A percentile compares a stretch with the other conserved stretches of the same genome.
Conservation (phyloP, 208 protist genomes). For the Endotrypanum monterogeii region DNA sequence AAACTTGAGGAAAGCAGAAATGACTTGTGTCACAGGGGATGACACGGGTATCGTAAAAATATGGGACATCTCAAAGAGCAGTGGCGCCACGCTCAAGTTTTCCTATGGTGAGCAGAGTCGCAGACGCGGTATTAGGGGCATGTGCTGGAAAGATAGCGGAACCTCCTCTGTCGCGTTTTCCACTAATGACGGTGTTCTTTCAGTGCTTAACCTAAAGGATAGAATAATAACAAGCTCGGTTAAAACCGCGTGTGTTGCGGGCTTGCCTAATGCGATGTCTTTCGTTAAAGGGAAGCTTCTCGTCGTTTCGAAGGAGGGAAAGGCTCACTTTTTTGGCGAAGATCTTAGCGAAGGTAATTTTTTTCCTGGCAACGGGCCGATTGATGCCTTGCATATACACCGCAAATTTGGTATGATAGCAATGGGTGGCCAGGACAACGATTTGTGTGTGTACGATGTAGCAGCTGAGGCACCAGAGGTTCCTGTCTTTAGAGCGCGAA, state of each 20-base stretch:
- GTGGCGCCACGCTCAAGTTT: slow-evolving; percentile 62
- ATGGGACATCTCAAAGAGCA: slow-evolving; percentile 80
- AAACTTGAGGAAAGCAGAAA: slow-evolving; percentile 5
- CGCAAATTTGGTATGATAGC: slow-evolving; percentile 76
- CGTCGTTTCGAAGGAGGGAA: slow-evolving; percentile 50
- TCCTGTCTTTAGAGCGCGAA: slow-evolving; percentile 65
- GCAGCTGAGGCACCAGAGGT: slow-evolving; percentile 33
- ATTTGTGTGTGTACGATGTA: slow-evolving; percentile 75
- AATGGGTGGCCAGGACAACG: slow-evolving; percentile 74
- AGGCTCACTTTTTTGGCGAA: slow-evolving; percentile 39
- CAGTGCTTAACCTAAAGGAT: slow-evolving; percentile 46
- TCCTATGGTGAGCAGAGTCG: slow-evolving; percentile 73
- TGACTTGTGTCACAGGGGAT: slow-evolving; percentile 85
- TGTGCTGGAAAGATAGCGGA: slow-evolving; percentile 74
- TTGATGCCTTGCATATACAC: slow-evolving; percentile 80
- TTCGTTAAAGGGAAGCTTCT: slow-evolving; percentile 65
- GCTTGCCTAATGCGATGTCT: slow-evolving; percentile 57
- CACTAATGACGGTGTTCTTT: slow-evolving; percentile 62
- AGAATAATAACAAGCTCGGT: slow-evolving; percentile 31
- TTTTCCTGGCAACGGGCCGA: slow-evolving; percentile 49
- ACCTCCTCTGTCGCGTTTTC: slow-evolving; percentile 66
- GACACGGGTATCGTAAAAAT: slow-evolving; percentile 85
- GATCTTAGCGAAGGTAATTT: slow-evolving; percentile 25
- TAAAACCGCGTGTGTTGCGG: slow-evolving; percentile 44
- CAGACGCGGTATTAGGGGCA: slow-evolving; percentile 58